phyloP scores from a whole-genome alignment of 805 yeast genomes.

The Monosporozyma servazzii region DNA sequence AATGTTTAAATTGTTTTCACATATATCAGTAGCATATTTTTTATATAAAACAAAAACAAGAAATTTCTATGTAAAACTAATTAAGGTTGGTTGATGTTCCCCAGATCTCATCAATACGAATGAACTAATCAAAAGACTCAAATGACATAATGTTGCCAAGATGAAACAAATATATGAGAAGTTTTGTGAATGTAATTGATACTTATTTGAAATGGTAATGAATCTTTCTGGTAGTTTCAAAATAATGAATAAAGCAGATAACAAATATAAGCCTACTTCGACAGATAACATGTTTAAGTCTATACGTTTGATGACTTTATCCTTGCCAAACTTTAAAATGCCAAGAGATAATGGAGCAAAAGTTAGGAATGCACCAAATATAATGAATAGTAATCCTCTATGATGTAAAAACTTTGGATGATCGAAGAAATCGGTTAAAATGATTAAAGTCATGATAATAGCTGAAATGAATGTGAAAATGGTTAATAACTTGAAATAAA shows the following conservation, averaged over 20 bases:
- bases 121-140: slow-evolving; percentile 48
- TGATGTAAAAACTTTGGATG: slow-evolving; percentile 47
- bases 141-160: slow-evolving; percentile 62
- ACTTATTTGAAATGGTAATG: slow-evolving; percentile 30
- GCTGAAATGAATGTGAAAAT: slow-evolving; percentile 45
- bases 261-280: slow-evolving; percentile 62
- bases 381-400: slow-evolving; percentile 39
- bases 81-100: slow-evolving; percentile 15
- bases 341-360: slow-evolving; percentile 56
- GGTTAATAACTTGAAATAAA: slow-evolving; percentile 21
- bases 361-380: slow-evolving; percentile 74
- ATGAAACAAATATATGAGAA: slow-evolving; percentile 66
- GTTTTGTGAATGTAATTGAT: slow-evolving; percentile 54
- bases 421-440: slow-evolving; percentile 53
- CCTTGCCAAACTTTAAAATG: slow-evolving; percentile 37
- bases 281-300: slow-evolving; percentile 46
- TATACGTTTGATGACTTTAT: slow-evolving; percentile 40
- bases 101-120: slow-evolving; percentile 32
- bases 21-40: too few species aligned
- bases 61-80: slow-evolving; percentile 4
- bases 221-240: slow-evolving; percentile 56
- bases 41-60: background rate
- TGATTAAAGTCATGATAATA: slow-evolving; percentile 45
- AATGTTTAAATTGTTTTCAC: background rate
- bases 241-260: slow-evolving; percentile 69